phyloP scores from a whole-genome alignment of 345 rosid genomes.

The Populus nigra region DNA sequence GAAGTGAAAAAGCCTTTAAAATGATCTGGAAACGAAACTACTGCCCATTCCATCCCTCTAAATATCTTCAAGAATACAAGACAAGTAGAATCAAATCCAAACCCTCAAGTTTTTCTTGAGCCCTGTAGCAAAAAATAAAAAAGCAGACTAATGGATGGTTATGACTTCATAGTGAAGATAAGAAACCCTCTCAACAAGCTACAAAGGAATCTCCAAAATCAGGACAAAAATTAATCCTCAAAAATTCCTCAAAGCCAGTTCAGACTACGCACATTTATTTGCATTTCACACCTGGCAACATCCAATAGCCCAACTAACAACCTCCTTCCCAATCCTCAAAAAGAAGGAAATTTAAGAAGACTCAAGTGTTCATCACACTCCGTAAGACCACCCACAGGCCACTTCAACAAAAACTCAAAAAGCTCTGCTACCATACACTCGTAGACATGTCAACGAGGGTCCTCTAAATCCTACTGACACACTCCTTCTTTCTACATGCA shows the following conservation, averaged over 20 bases:
- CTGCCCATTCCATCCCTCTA: neutral
- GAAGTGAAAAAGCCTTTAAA: neutral
- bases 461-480: conserved; percentile 22
- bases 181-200: conserved; percentile 9
- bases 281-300: conserved; percentile 19
- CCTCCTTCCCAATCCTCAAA: conserved; percentile 7
- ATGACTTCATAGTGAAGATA: conserved; percentile 29
- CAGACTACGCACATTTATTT: conserved; percentile 13
- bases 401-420: neutral
- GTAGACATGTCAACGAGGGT: conserved; percentile 9
- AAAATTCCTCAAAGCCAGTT: conserved; percentile 19
- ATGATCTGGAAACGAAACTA: neutral
- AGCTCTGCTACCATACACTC: conserved; percentile 14
- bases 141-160: conserved; percentile 19
- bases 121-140: conserved; percentile 4
- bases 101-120: conserved; percentile 19
- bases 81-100: conserved; percentile 1
- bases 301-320: conserved; percentile 13
- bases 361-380: neutral
- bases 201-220: conserved; percentile 6
- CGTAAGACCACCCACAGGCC: neutral
- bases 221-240: conserved; percentile 14
- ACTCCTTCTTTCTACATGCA: conserved; percentile 9
- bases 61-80: neutral
- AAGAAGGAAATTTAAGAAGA: neutral